These are phyloP conservation scores for Xeromyces bisporus DNA, from an alignment of 495 filamentous ascomycete genomes.

Conservation along the genomic window DNA sequence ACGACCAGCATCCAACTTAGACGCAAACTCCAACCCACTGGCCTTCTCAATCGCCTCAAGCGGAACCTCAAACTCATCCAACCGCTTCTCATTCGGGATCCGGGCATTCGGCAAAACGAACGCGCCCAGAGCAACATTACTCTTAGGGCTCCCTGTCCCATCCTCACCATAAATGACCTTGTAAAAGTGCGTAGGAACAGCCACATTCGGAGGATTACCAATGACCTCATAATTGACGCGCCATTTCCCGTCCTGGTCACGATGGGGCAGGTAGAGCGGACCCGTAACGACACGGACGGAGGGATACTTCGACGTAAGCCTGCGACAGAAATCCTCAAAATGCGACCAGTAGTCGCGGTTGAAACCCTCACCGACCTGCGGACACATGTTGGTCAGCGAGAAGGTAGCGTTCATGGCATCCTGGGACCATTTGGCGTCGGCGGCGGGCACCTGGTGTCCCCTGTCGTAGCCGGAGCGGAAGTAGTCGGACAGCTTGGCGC, in stretches of 20 bases:
- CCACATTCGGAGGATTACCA: slow-evolving; percentile 79
- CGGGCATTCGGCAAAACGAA: slow-evolving; percentile 88
- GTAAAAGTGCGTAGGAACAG: slow-evolving; percentile 96
- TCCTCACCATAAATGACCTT: slow-evolving; percentile 96
- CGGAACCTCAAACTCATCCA: slow-evolving; percentile 86
- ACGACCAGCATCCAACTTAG: slow-evolving; percentile 52
- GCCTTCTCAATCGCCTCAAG: slow-evolving; percentile 83
- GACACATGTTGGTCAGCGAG: slow-evolving; percentile 86
- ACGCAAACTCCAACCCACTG: slow-evolving; percentile 77
- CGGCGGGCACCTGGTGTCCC: slow-evolving; percentile 77
- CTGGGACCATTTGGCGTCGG: slow-evolving; percentile 92
- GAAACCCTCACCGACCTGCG: slow-evolving; percentile 93
- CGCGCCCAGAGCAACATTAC: slow-evolving; percentile 76
- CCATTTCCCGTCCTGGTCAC: slow-evolving; percentile 82
- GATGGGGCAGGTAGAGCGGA: slow-evolving; percentile 74
- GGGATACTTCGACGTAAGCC: slow-evolving; percentile 66
- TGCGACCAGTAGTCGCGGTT: slow-evolving; percentile 99
- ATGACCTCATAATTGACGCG: slow-evolving; percentile 94
- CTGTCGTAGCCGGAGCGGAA: slow-evolving; percentile 68
- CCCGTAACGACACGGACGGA: slow-evolving; percentile 84
- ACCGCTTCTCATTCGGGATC: slow-evolving; percentile 71
- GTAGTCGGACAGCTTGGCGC: slow-evolving; percentile 82
- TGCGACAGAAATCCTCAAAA: slow-evolving; percentile 89
- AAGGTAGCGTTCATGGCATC: slow-evolving; percentile 90
- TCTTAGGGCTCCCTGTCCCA: slow-evolving; percentile 34